phyloP scores from a whole-genome alignment of 2,329 filamentous ascomycete species.

The Aspergillus novofumigatus region DNA sequence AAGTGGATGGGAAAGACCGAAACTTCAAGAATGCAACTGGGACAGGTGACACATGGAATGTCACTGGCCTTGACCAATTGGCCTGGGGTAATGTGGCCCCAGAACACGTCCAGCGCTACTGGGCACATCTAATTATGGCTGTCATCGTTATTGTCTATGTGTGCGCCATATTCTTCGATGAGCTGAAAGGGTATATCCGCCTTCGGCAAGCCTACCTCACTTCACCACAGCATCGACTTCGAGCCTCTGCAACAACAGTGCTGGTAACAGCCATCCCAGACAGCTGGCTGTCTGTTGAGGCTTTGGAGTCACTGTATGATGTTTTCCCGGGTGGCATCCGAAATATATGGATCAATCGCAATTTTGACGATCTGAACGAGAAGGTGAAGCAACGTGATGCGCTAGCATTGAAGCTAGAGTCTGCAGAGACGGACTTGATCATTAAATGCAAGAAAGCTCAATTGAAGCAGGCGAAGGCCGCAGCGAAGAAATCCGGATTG shows the following conservation, averaged over 20 bases:
- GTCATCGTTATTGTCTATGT: slow-evolving; percentile 76
- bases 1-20: slow-evolving; percentile 63
- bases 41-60: slow-evolving; percentile 41
- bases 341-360: slow-evolving; percentile 94
- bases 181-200: slow-evolving; percentile 83
- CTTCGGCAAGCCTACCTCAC: slow-evolving; percentile 92
- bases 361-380: slow-evolving; percentile 75
- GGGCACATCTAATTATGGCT: slow-evolving; percentile 79
- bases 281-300: slow-evolving; percentile 84
- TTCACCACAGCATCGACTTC: slow-evolving; percentile 86
- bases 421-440: slow-evolving; percentile 80
- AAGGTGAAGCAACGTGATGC: slow-evolving; percentile 74
- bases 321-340: slow-evolving; percentile 93
- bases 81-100: slow-evolving; percentile 82
- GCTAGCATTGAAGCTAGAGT: slow-evolving; percentile 69
- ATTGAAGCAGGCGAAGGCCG: slow-evolving; percentile 63
- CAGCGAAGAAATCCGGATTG: slow-evolving; percentile 57
- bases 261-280: slow-evolving; percentile 84
- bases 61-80: slow-evolving; percentile 72
- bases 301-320: slow-evolving; percentile 80
- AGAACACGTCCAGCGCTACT: slow-evolving; percentile 65
- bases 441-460: slow-evolving; percentile 74
- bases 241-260: slow-evolving; percentile 92
- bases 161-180: slow-evolving; percentile 80
- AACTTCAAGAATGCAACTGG: slow-evolving; percentile 41